Evolutionary conservation across 805 yeast genomes (phyloP), one percentile per base, ranked within the genome.

Genomic region (Barnettozyma populi): DNA sequence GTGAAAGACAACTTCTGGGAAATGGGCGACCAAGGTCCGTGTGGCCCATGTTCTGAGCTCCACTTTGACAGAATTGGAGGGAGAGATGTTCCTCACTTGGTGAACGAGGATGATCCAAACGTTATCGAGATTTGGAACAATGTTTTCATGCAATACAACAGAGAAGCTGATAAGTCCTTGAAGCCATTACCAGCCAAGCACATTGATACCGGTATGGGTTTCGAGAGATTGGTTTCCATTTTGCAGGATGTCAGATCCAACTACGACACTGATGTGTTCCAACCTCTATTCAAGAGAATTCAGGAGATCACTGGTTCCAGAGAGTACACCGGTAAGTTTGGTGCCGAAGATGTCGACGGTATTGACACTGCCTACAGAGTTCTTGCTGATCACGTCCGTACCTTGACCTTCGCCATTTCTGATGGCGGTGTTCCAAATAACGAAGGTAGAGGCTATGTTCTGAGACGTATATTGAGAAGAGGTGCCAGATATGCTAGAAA

Each of bases 11-110:
- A 94, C 72, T 94, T 94, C 70, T 94, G 99, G 99, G 99, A 94
- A 74, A 94, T 94, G 99, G 99, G 99, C 61, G 99, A 95, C 64
- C 98, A 92, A 74, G 99, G 99, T 57, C 99, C 99, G 43, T 94
- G 99, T 75, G 99, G 99, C 53, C 99, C 99, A 45, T 95, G 99
- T 72, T 86, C 96, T 21, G 99, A 94, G 70, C 79, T 94, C 58
- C 99, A 94, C 69, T 94, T 89, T 68, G 99, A 94, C 70, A 83
- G 99, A 71, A 90, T 94, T 55, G 99, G 99, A 56, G 97, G 98
- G 50, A 84, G 99, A 75, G 92, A 94, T 63, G 99, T 98, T 47
- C 75, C 97, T 18, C 61, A 70, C 53, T 75, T 95, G 55, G 99
- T 94, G 60, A 94, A 94, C 67, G 80, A 80, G 82, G 99, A 94